Evolutionary conservation across 805 yeast species (phyloP), one percentile per base, ranked within the genome.

Genomic region (Cyberlindnera veronae): DNA sequence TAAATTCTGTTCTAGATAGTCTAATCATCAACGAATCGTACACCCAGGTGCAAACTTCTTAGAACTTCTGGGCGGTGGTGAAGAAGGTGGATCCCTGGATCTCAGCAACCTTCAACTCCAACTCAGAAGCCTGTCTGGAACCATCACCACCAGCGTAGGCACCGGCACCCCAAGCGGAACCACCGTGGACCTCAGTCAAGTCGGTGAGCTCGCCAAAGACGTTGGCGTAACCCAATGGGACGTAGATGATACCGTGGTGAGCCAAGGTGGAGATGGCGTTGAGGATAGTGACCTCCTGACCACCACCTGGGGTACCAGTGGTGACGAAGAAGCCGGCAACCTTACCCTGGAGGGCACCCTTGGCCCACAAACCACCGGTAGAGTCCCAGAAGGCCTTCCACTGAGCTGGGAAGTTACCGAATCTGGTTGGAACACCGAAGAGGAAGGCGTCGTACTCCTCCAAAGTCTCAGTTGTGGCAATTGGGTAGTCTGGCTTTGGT

Each of bases 151-250:
- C 85, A 22, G 95, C 89, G 55, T 73, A 69, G 28, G 85, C 67
- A 51, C 95, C 95, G 24, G 95, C 84, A 61, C 95, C 95, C 88
- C 89, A 87, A 32, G 95, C 76, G 17, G 89, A 76, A 41, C 84
- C 85, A 49, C 95, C 95, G 59, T 83, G 95, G 36, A 77, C 71
- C 66, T 84, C 88, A 3, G 71, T 75, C 32, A 81, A 55, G 63
- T 70, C 70, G 31, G 84, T 64, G 48, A 81, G 55, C n/a, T n/a
- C 50, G 72, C 72, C 11, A 73, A 71, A 62, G 80, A 81, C 5
- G 74, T 68, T 61, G 47, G 70, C 73, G 67, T 79, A 86, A 45
- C 95, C 95, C 51, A 85, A 69, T 45, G 95, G 95, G 34, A 86
- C 76, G 61, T 62, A 85, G 42, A 80, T 72, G 64, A 85, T 70